These are phyloP conservation scores for Aspergillus tubingensis DNA, from an alignment of 2,329 filamentous ascomycete species.

Conservation along the genomic window DNA sequence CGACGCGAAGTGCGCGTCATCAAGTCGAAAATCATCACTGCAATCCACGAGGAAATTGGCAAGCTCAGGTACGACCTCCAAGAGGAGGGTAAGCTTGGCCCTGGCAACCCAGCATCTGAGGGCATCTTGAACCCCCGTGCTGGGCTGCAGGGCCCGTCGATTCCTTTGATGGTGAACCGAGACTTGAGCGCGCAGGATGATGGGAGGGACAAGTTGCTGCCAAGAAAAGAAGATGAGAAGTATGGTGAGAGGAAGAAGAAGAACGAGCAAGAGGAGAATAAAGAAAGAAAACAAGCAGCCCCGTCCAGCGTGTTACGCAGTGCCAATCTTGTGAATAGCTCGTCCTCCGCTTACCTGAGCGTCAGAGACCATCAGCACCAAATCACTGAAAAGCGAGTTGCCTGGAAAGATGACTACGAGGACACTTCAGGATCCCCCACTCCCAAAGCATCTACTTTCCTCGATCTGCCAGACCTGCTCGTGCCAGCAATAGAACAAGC, in stretches of 20 bases:
- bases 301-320: neutral
- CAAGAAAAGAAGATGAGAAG: neutral
- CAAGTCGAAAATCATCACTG: conserved; percentile 14
- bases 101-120: neutral
- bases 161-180: neutral
- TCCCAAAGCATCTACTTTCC: conserved; percentile 4
- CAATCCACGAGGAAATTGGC: conserved; percentile 17
- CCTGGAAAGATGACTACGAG: neutral
- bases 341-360: neutral
- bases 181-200: neutral
- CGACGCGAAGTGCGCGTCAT: conserved; percentile 13
- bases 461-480: neutral
- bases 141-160: neutral
- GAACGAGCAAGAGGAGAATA: neutral
- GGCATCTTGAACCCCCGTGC: neutral
- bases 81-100: neutral
- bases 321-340: neutral
- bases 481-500: conserved; percentile 11
- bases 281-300: neutral
- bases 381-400: neutral
- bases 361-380: neutral
- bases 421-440: conserved; percentile 6
- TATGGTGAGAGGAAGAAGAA: neutral
- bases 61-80: conserved; percentile 19
- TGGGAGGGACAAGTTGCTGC: neutral